A percentile compares a stretch with the other conserved stretches of the same genome.
phyloP scores from a whole-genome alignment of 2,329 filamentous ascomycete species.

The Whalleya microplaca region DNA sequence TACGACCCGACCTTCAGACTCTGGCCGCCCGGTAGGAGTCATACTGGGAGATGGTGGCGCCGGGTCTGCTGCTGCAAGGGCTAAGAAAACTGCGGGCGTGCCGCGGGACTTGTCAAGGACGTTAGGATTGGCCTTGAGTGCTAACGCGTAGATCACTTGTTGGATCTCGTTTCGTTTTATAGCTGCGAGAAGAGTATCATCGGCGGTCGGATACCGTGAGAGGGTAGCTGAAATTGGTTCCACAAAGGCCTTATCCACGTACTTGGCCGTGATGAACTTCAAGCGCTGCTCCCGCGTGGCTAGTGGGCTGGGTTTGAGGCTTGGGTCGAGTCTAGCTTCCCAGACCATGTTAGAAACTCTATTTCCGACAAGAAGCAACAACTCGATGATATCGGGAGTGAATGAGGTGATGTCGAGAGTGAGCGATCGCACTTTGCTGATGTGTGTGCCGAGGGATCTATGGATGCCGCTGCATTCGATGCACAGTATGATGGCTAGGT shows the following conservation, averaged over 20 bases:
- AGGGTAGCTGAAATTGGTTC: slow-evolving; percentile 75
- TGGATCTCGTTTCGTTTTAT: slow-evolving; percentile 97
- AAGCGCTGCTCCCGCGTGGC: slow-evolving; percentile 88
- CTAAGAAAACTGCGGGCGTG: slow-evolving; percentile 88
- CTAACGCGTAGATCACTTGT: slow-evolving; percentile 87
- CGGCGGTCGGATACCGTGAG: slow-evolving; percentile 75
- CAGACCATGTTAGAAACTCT: slow-evolving; percentile 95
- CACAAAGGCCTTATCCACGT: slow-evolving; percentile 82
- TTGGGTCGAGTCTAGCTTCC: slow-evolving; percentile 81
- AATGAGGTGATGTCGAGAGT: slow-evolving; percentile 96
- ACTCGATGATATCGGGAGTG: slow-evolving; percentile 93
- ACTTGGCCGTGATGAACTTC: slow-evolving; percentile 95
- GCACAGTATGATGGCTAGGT: slow-evolving; percentile 92
- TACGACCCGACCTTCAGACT: slow-evolving; percentile 55
- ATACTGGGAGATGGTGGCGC: slow-evolving; percentile 67
- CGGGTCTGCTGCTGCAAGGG: slow-evolving; percentile 89
- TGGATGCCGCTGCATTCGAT: slow-evolving; percentile 99
- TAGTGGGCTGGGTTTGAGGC: slow-evolving; percentile 72
- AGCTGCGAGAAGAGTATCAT: slow-evolving; percentile 87
- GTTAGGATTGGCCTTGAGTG: slow-evolving; percentile 86
- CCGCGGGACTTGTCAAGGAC: slow-evolving; percentile 81
- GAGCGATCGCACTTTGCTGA: slow-evolving; percentile 93
- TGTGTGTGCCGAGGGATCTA: slow-evolving; percentile 92
- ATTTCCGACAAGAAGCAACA: slow-evolving; percentile 90
- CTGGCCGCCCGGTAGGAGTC: slow-evolving; percentile 43